These are phyloP conservation scores for Pseudogymnoascus sp. DNA, from an alignment of 2,329 filamentous ascomycete species.

Conservation along the genomic window DNA sequence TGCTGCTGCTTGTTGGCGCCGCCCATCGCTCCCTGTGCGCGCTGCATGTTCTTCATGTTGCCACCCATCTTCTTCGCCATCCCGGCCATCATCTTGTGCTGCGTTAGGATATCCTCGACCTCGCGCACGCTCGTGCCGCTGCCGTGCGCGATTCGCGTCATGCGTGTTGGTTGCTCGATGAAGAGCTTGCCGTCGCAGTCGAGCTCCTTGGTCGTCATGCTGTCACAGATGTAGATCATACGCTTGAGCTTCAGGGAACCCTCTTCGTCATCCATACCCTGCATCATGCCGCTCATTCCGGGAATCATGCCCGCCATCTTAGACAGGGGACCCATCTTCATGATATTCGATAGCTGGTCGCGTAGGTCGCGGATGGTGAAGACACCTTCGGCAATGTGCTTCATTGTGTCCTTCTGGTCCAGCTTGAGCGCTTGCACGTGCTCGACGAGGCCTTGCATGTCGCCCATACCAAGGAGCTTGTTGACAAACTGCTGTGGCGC, in stretches of 20 bases:
- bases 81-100: constrained; percentile 96
- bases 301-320: constrained; percentile 99
- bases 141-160: constrained; percentile 84
- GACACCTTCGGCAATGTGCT: constrained; percentile 93
- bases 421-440: constrained; percentile 93
- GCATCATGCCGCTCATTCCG: constrained; percentile 86
- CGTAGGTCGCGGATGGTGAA: constrained; percentile 92
- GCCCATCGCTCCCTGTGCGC: constrained; percentile 82
- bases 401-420: constrained; percentile 98
- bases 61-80: constrained; percentile 99
- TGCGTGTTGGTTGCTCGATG: constrained; percentile 81
- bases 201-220: constrained; percentile 93
- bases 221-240: constrained; percentile 99
- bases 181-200: constrained; percentile 94
- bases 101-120: constrained; percentile 93
- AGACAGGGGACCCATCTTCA: constrained; percentile 97
- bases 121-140: constrained; percentile 86
- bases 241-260: constrained; percentile 87
- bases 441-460: constrained; percentile 90
- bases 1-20: constrained; percentile 89
- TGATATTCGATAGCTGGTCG: constrained; percentile 94
- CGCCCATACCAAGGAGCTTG: constrained; percentile 93
- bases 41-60: constrained; percentile 96
- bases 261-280: constrained; percentile 94
- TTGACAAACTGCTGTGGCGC: constrained; percentile 87